Conservation (phyloP, 2,329 filamentous ascomycete species). For the Calonectria leucothoes region DNA sequence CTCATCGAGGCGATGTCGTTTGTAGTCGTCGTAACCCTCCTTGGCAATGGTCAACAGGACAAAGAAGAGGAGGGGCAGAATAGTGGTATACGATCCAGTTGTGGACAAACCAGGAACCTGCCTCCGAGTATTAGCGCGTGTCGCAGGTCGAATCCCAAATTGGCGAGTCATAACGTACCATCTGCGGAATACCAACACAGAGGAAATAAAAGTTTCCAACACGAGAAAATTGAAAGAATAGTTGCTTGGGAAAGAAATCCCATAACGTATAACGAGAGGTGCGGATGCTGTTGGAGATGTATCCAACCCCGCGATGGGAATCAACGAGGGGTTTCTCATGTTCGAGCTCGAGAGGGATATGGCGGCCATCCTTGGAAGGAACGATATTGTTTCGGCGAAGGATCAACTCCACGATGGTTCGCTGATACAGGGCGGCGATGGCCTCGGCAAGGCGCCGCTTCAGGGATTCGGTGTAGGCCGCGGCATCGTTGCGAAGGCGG, state of each 20-base stretch:
- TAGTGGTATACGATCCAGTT: conserved; percentile 80
- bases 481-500: conserved; percentile 26
- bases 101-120: conserved; percentile 78
- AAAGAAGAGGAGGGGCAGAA: conserved; percentile 80
- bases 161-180: conserved; percentile 50
- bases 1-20: conserved; percentile 83
- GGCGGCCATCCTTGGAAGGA: conserved; percentile 77
- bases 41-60: conserved; percentile 85
- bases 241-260: conserved; percentile 87
- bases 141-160: neutral
- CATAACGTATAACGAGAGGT: conserved; percentile 86
- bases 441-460: conserved; percentile 35
- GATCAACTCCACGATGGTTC: conserved; percentile 59
- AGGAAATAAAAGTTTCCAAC: conserved; percentile 91
- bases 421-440: conserved; percentile 47
- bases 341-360: conserved; percentile 56
- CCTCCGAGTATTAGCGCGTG: conserved; percentile 18
- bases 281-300: conserved; percentile 74
- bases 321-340: conserved; percentile 57
- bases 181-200: conserved; percentile 84
- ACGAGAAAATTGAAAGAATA: conserved; percentile 88
- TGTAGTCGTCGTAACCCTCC: conserved; percentile 88
- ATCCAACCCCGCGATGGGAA: conserved; percentile 60
- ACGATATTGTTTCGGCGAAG: conserved; percentile 75
- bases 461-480: conserved; percentile 22